A percentile compares a stretch with the other conserved stretches of the same genome.
Evolutionary conservation across 140 eudicot species (phyloP).

Genomic region (Bidens hawaiensis): DNA sequence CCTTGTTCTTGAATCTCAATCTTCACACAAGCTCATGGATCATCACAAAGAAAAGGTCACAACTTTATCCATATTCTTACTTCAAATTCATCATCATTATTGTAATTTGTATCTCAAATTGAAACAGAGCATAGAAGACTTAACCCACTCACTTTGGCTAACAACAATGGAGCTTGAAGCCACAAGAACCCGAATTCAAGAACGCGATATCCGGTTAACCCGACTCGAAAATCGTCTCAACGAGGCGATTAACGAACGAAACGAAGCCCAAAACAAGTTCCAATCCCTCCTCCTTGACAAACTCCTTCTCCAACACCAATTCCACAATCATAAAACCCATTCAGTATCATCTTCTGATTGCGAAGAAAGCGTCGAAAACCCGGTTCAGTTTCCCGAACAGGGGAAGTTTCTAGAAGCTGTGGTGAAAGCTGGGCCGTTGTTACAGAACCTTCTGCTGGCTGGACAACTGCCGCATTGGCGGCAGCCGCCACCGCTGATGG

Average conservation of each 20-base stretch:
- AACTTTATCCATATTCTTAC: constrained; percentile 47
- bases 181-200: constrained; percentile 55
- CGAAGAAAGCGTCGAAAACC: constrained; percentile 52
- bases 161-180: constrained; percentile 72
- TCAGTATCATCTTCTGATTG: constrained; percentile 63
- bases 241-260: constrained; percentile 36
- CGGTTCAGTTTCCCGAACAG: constrained; percentile 48
- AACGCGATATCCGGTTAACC: constrained; percentile 45
- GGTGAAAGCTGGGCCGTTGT: constrained; percentile 85
- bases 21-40: constrained; percentile 32
- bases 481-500: constrained; percentile 91
- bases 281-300: constrained; percentile 47
- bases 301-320: constrained; percentile 38
- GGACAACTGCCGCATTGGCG: constrained; percentile 97
- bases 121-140: constrained; percentile 61
- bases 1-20: constrained; percentile 3
- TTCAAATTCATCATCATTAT: background rate
- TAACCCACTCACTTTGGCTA: constrained; percentile 46
- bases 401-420: constrained; percentile 80
- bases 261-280: constrained; percentile 33
- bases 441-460: constrained; percentile 77
- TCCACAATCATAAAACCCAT: constrained; percentile 37
- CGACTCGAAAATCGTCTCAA: constrained; percentile 48
- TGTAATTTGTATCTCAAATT: background rate
- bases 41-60: constrained; percentile 40